Conservation (phyloP, 768 basidiomycete species). For the Xerocomus brunneocitrinus region DNA sequence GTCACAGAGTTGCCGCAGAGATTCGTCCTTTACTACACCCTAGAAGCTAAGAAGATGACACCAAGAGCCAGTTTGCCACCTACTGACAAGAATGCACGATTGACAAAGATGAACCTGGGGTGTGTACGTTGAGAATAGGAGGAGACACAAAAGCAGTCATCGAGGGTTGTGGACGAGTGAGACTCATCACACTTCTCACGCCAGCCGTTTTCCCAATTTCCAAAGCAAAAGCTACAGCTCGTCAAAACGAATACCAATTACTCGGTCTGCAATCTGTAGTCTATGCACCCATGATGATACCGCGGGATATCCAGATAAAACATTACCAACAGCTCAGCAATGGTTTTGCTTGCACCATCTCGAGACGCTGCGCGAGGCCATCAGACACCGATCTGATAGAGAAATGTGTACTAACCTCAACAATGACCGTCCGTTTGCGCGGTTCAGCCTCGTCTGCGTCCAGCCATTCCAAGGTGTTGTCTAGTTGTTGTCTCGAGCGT, state of each 20-base stretch:
- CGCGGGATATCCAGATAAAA: background rate
- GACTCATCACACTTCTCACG: background rate
- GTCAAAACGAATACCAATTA: background rate
- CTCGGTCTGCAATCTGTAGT: background rate
- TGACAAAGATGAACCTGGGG: slow-evolving; percentile 69
- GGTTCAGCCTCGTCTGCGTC: slow-evolving; percentile 34
- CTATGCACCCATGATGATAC: slow-evolving; percentile 3
- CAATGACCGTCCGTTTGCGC: slow-evolving; percentile 57
- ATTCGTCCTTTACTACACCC: slow-evolving; percentile 60
- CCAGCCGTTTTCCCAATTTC: background rate
- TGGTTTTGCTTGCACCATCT: slow-evolving; percentile 64
- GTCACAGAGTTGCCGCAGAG: slow-evolving; percentile 58
- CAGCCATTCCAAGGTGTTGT: slow-evolving; percentile 44
- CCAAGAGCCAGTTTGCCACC: background rate
- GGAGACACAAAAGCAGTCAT: slow-evolving; percentile 33
- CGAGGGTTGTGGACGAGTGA: background rate
- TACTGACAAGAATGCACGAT: slow-evolving; percentile 69
- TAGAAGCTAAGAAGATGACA: slow-evolving; percentile 6
- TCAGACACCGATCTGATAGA: slow-evolving; percentile 1
- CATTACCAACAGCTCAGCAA: slow-evolving; percentile 69
- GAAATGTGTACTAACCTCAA: slow-evolving; percentile 51
- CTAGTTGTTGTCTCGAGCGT: slow-evolving; percentile 26
- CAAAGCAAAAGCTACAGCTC: background rate
- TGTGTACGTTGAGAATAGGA: slow-evolving; percentile 67
- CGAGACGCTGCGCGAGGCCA: slow-evolving; percentile 52